A percentile compares a stretch with the other conserved stretches of the same genome.
phyloP scores from a whole-genome alignment of 495 filamentous ascomycete genomes.

The Chaetomium fimeti region DNA sequence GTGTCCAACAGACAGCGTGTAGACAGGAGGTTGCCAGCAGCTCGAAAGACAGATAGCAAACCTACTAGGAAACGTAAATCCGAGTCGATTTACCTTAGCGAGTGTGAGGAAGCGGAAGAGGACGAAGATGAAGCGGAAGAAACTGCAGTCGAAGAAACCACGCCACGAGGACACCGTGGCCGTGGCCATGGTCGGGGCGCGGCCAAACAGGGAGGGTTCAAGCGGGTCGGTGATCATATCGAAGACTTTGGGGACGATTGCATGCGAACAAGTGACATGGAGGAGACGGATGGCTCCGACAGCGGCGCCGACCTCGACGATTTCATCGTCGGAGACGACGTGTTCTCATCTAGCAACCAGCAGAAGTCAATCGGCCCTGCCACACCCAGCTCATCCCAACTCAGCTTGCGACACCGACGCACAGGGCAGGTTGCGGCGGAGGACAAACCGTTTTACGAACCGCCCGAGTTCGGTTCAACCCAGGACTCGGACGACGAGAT shows the following conservation, averaged over 20 bases:
- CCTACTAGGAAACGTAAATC: conserved; percentile 8
- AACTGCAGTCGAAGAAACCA: neutral
- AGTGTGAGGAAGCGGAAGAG: conserved; percentile 15
- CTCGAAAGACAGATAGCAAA: conserved; percentile 10
- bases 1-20: conserved; percentile 11
- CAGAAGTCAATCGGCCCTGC: conserved; percentile 36
- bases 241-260: conserved; percentile 51
- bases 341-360: conserved; percentile 41
- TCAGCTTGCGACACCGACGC: conserved; percentile 9
- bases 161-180: conserved; percentile 3
- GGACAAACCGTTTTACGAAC: conserved; percentile 37
- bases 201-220: conserved; percentile 17
- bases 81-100: conserved; percentile 9
- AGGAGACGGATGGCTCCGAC: conserved; percentile 47
- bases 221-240: conserved; percentile 34
- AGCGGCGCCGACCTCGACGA: conserved; percentile 45
- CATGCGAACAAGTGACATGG: conserved; percentile 48
- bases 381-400: conserved; percentile 26
- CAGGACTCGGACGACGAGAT: conserved; percentile 41
- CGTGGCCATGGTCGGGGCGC: conserved; percentile 23
- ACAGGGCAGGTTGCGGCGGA: neutral
- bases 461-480: conserved; percentile 32
- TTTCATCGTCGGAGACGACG: conserved; percentile 48
- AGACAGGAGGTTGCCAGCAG: conserved; percentile 23
- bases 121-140: conserved; percentile 26